phyloP scores from a whole-genome alignment of 768 basidiomycete species.

The Cystofilobasidium macerans region DNA sequence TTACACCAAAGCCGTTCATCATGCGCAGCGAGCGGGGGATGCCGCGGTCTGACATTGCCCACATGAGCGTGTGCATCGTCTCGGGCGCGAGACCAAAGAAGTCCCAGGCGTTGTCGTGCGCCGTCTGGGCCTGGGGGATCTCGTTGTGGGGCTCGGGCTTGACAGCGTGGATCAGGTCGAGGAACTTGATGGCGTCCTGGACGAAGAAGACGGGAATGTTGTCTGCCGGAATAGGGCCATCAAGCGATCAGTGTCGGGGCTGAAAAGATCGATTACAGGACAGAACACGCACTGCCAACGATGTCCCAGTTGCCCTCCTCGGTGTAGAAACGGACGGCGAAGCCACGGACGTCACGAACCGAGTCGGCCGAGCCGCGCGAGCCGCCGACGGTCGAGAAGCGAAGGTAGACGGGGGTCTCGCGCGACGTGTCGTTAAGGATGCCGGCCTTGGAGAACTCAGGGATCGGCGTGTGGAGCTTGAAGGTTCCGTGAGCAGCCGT shows the following conservation, averaged over 20 bases:
- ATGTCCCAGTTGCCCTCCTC: slow-evolving; percentile 58
- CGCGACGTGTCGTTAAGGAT: slow-evolving; percentile 58
- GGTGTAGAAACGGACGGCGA: slow-evolving; percentile 74
- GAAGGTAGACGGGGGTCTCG: slow-evolving; percentile 64
- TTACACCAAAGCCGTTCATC: slow-evolving; percentile 79
- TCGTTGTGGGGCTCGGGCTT: slow-evolving; percentile 63
- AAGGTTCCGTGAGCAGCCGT: slow-evolving; percentile 3
- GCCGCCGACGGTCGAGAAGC: slow-evolving; percentile 79
- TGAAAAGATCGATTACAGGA: not conserved
- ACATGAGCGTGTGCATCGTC: slow-evolving; percentile 57
- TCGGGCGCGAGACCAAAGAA: slow-evolving; percentile 57
- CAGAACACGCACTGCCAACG: slow-evolving; percentile 5
- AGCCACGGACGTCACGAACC: slow-evolving; percentile 59
- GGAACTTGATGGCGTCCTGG: slow-evolving; percentile 73
- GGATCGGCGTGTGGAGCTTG: slow-evolving; percentile 53
- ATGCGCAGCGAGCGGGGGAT: slow-evolving; percentile 76
- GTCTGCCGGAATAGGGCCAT: slow-evolving; percentile 10
- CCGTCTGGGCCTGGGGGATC: slow-evolving; percentile 39
- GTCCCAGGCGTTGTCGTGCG: slow-evolving; percentile 71
- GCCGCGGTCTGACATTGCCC: slow-evolving; percentile 74
- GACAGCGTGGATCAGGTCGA: slow-evolving; percentile 43
- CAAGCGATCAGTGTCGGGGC: not conserved
- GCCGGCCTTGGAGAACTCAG: slow-evolving; percentile 49
- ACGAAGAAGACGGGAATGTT: slow-evolving; percentile 61
- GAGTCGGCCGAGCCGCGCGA: slow-evolving; percentile 67